Evolutionary conservation across 306 rosid species (phyloP).

Genomic region (Albizia julibrissin): DNA sequence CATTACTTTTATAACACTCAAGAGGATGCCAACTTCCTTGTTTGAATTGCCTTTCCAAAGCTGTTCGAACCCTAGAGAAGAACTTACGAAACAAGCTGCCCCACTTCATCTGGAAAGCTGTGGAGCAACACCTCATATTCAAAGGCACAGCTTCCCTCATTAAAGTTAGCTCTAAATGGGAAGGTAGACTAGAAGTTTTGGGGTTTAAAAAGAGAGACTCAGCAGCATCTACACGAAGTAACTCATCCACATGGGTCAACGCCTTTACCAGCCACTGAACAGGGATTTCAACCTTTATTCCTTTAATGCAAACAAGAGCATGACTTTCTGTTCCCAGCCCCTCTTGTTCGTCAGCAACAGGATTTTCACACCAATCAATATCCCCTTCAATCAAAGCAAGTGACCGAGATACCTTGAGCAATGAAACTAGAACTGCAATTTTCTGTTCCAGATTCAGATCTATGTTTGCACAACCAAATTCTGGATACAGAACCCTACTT

Average conservation of each 20-base stretch:
- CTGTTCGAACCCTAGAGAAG: constrained; percentile 89
- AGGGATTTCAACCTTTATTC: constrained; percentile 65
- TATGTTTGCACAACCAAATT: constrained; percentile 43
- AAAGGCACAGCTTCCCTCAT: constrained; percentile 87
- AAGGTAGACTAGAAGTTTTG: constrained; percentile 87
- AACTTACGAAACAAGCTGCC: constrained; percentile 88
- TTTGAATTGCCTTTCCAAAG: constrained; percentile 90
- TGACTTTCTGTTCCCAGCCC: constrained; percentile 40
- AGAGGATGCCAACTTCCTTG: constrained; percentile 80
- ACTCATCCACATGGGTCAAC: constrained; percentile 88
- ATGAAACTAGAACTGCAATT: constrained; percentile 90
- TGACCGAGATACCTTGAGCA: constrained; percentile 89
- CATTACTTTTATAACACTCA: constrained; percentile 34
- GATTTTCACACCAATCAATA: constrained; percentile 67
- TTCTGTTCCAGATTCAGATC: constrained; percentile 77
- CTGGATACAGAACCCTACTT: constrained; percentile 48
- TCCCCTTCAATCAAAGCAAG: constrained; percentile 97
- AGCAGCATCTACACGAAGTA: constrained; percentile 95
- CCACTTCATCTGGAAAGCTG: constrained; percentile 99
- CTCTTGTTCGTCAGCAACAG: constrained; percentile 30
- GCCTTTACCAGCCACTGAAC: constrained; percentile 92
- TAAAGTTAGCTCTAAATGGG: constrained; percentile 84
- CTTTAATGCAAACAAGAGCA: constrained; percentile 82
- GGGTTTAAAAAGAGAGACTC: constrained; percentile 90
- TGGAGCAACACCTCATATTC: constrained; percentile 94